These are phyloP conservation scores for Cadophora sp. DNA, from an alignment of 2,329 filamentous ascomycete species.

Conservation along the genomic window DNA sequence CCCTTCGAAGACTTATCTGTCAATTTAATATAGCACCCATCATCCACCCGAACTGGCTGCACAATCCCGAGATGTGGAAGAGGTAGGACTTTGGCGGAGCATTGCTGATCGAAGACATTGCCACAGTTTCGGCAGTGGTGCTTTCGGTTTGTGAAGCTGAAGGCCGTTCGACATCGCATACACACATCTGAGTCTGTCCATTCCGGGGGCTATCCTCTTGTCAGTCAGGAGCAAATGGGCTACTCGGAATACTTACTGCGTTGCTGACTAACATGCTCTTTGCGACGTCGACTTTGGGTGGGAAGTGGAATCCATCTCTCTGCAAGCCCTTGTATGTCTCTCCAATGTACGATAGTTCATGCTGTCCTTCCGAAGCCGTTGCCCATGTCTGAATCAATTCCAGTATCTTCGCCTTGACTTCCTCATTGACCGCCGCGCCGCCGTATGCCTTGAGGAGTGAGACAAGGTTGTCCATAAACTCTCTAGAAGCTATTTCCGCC, in stretches of 20 bases:
- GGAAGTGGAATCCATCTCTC: slow-evolving; percentile 86
- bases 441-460: slow-evolving; percentile 87
- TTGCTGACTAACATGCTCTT: slow-evolving; percentile 98
- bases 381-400: slow-evolving; percentile 96
- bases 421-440: slow-evolving; percentile 75
- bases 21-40: slow-evolving; percentile 91
- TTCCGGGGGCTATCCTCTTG: slow-evolving; percentile 76
- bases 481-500: slow-evolving; percentile 90
- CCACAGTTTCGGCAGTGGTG: slow-evolving; percentile 98
- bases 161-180: slow-evolving; percentile 94
- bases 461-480: slow-evolving; percentile 97
- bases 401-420: slow-evolving; percentile 89
- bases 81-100: slow-evolving; percentile 86
- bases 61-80: slow-evolving; percentile 92
- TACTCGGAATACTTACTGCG: slow-evolving; percentile 66
- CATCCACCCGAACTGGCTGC: slow-evolving; percentile 90
- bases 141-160: slow-evolving; percentile 98
- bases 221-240: slow-evolving; percentile 17
- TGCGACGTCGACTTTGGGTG: slow-evolving; percentile 84
- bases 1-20: slow-evolving; percentile 72
- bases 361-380: slow-evolving; percentile 82
- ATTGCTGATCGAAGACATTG: slow-evolving; percentile 95
- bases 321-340: slow-evolving; percentile 87
- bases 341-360: slow-evolving; percentile 83
- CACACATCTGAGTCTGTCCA: slow-evolving; percentile 98